Conservation (phyloP, 1,284 basidiomycete genomes). For the Puccinia brachypodii region DNA sequence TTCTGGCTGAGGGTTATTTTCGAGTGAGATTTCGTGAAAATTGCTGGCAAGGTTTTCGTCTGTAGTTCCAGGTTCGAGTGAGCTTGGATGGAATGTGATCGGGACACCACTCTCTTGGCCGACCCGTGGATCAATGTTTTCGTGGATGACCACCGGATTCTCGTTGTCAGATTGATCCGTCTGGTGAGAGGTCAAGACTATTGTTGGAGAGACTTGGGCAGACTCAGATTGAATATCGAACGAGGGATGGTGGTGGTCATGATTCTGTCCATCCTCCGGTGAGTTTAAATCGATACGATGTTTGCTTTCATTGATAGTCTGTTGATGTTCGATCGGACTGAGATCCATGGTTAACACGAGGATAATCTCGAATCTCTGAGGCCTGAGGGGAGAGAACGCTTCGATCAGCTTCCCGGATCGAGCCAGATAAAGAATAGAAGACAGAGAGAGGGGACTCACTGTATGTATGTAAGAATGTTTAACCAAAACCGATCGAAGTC, state of each 20-base stretch:
- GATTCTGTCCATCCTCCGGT: background rate
- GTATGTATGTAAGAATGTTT: no score
- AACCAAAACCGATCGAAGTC: no score
- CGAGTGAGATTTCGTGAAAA: slow-evolving; percentile 1
- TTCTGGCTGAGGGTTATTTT: background rate
- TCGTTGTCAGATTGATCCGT: background rate
- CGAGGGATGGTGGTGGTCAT: slow-evolving; percentile 2
- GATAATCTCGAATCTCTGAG: background rate
- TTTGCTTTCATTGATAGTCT: background rate
- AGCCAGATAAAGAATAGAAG: no score
- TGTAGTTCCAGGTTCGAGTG: background rate
- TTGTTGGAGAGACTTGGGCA: slow-evolving; percentile 3
- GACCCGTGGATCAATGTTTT: background rate
- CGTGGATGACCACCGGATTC: slow-evolving; percentile 5
- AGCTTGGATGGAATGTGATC: background rate
- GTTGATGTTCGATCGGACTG: slow-evolving; percentile 5
- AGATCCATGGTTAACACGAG: background rate
- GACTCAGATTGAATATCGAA: slow-evolving; percentile 5
- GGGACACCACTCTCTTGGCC: background rate
- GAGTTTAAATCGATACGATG: background rate
- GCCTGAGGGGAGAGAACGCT: no score
- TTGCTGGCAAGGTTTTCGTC: background rate
- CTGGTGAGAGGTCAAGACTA: background rate
- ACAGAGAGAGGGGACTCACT: no score
- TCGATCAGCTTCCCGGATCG: no score